These are phyloP conservation scores for Penicillium macrosclerotiorum DNA, from an alignment of 495 filamentous ascomycete species.

Conservation along the genomic window DNA sequence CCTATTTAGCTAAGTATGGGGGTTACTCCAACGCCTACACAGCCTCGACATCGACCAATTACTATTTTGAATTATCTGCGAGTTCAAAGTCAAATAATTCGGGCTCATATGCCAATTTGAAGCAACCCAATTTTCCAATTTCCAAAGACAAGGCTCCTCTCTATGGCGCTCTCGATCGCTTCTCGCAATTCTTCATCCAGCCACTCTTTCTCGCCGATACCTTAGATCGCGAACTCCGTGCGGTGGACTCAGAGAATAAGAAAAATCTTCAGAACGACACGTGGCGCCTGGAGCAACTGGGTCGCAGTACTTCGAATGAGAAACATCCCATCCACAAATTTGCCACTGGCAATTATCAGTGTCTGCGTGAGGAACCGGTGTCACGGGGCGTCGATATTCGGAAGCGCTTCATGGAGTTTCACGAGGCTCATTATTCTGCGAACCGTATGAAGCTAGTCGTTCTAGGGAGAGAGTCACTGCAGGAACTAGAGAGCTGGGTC, in stretches of 20 bases:
- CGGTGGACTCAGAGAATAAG: conserved; percentile 98
- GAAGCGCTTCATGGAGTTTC: conserved; percentile 91
- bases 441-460: conserved; percentile 96
- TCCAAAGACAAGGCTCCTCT: conserved; percentile 58
- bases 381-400: conserved; percentile 82
- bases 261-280: conserved; percentile 96
- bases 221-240: conserved; percentile 84
- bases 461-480: conserved; percentile 79
- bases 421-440: conserved; percentile 87
- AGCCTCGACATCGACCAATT: conserved; percentile 90
- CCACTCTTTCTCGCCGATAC: conserved; percentile 89
- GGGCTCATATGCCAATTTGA: conserved; percentile 26
- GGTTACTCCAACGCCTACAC: conserved; percentile 96
- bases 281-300: conserved; percentile 90
- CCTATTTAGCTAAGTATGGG: conserved; percentile 84
- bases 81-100: conserved; percentile 50
- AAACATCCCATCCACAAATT: conserved; percentile 95
- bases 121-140: conserved; percentile 18
- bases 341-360: conserved; percentile 89
- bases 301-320: conserved; percentile 84
- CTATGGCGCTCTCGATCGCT: conserved; percentile 88
- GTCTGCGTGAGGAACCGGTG: conserved; percentile 80
- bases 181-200: conserved; percentile 95
- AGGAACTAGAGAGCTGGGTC: conserved; percentile 86
- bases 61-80: conserved; percentile 93